Percentiles rank a stretch among this genome's conserved stretches.
phyloP scores from a whole-genome alignment of 2,329 filamentous ascomycete species.

The Trichoderma arundinaceum region DNA sequence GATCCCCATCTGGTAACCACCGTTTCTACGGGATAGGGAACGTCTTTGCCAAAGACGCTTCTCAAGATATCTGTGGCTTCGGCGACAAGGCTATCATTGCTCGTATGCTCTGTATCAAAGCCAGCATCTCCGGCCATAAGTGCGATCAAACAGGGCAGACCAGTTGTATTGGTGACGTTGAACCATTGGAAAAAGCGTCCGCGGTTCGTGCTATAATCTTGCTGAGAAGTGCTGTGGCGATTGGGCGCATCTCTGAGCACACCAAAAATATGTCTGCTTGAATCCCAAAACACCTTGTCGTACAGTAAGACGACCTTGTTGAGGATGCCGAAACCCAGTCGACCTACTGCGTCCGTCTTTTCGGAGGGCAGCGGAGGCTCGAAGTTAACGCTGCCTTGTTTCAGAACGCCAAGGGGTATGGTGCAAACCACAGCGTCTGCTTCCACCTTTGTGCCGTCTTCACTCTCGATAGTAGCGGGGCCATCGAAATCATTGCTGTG shows the following conservation, averaged over 20 bases:
- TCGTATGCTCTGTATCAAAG: conserved; percentile 79
- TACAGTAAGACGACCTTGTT: conserved; percentile 97
- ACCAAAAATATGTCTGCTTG: conserved; percentile 89
- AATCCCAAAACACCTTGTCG: conserved; percentile 88
- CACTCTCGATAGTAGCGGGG: conserved; percentile 70
- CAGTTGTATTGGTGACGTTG: conserved; percentile 89
- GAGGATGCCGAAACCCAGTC: conserved; percentile 89
- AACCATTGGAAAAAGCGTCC: conserved; percentile 99
- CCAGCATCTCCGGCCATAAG: conserved; percentile 96
- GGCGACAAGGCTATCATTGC: conserved; percentile 74
- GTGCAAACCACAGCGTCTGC: conserved; percentile 94
- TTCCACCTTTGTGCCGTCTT: conserved; percentile 75
- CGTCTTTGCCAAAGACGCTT: conserved; percentile 71
- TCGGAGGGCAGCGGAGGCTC: conserved; percentile 86
- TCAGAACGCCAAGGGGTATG: conserved; percentile 87
- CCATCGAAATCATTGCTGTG: conserved; percentile 55
- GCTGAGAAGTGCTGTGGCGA: conserved; percentile 73
- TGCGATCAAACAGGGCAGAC: conserved; percentile 84
- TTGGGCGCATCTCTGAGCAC: conserved; percentile 77
- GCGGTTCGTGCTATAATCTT: conserved; percentile 76
- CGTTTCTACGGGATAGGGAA: conserved; percentile 81
- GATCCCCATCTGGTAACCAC: conserved; percentile 92
- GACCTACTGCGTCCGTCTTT: conserved; percentile 79
- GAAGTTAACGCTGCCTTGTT: conserved; percentile 81
- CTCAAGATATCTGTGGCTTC: conserved; percentile 82